Conservation (phyloP, 2,329 filamentous ascomycete species). For the Arthrobotrys musiformis region DNA sequence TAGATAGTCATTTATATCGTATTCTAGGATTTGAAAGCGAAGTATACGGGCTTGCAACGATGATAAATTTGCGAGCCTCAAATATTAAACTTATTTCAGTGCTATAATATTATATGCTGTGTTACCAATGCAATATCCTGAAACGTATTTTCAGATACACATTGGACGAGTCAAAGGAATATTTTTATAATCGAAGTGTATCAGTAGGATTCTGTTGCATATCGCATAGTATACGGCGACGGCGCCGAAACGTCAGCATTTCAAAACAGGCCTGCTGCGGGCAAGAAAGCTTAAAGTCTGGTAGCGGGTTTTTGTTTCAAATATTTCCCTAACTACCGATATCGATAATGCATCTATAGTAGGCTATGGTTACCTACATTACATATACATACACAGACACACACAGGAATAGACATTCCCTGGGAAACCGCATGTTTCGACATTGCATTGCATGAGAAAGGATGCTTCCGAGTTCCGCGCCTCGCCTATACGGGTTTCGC, state of each 20-base stretch:
- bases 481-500: conserved; percentile 19
- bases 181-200: not conserved
- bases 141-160: not conserved
- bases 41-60: not conserved
- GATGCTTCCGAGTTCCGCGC: conserved; percentile 16
- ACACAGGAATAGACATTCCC: too few relatives aligned
- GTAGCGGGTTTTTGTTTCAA: not conserved
- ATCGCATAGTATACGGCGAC: not conserved
- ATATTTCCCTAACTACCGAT: conserved; percentile 13
- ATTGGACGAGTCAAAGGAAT: not conserved
- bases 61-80: not conserved
- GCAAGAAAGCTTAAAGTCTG: conserved; percentile 7
- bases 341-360: conserved; percentile 52
- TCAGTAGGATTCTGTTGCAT: conserved; percentile 5
- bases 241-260: conserved; percentile 14
- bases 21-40: not conserved
- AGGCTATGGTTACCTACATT: conserved; percentile 15
- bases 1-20: too few relatives aligned
- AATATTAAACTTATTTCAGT: not conserved
- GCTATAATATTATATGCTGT: not conserved
- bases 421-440: conserved; percentile 39
- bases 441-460: conserved; percentile 39
- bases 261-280: not conserved
- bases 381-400: not conserved
- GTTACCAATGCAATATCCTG: not conserved